phyloP scores from a whole-genome alignment of 176 grass and related monocot genomes.

The Puccinellia tenuiflora region DNA sequence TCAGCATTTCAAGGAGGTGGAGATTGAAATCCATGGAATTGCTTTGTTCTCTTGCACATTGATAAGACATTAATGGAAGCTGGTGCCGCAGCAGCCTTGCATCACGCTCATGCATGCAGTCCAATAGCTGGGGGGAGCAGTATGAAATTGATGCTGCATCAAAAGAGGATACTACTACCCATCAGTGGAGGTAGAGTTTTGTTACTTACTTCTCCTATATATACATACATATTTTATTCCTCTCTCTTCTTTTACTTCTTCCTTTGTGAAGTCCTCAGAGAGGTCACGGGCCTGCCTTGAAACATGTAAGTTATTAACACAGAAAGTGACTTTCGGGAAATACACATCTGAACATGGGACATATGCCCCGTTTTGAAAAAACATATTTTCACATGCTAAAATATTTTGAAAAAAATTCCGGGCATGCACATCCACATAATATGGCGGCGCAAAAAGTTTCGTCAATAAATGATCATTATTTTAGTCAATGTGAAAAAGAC shows the following conservation, averaged over 20 bases:
- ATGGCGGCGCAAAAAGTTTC: too few species aligned
- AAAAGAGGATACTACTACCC: constrained; percentile 21
- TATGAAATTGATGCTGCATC: constrained; percentile 53
- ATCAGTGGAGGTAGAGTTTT: neutral
- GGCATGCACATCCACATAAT: too few species aligned
- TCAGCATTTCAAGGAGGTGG: constrained; percentile 26
- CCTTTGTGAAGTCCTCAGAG: too few species aligned
- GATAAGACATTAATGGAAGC: constrained; percentile 53
- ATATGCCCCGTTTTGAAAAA: too few species aligned
- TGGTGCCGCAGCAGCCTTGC: constrained; percentile 50
- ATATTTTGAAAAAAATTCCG: too few species aligned
- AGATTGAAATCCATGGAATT: neutral
- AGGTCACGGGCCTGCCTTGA: constrained; percentile 62
- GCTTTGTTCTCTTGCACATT: constrained; percentile 59
- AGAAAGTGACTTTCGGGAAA: too few species aligned
- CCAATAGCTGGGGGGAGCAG: constrained; percentile 17
- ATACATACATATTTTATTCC: constrained; percentile 2
- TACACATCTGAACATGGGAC: too few species aligned
- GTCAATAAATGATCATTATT: too few species aligned
- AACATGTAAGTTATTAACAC: constrained; percentile 22
- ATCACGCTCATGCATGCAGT: neutral
- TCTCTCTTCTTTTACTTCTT: neutral
- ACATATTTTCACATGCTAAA: too few species aligned
- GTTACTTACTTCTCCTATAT: neutral
- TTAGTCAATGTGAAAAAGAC: too few species aligned